Evolutionary conservation across 2,329 filamentous ascomycete species (phyloP), one percentile per base, ranked within the genome.

Genomic region (Nemania sp.): DNA sequence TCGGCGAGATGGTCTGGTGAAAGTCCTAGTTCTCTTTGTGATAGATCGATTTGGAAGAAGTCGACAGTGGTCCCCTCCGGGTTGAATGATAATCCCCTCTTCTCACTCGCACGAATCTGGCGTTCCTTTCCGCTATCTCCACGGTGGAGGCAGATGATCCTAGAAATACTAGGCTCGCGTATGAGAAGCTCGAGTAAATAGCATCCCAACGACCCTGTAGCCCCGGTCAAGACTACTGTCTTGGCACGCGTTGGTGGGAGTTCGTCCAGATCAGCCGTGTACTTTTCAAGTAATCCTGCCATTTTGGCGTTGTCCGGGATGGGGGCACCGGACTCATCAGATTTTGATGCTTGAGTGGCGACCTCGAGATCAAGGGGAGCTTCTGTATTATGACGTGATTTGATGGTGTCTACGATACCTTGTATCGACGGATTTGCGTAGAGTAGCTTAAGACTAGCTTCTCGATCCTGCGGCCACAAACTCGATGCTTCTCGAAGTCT

Each of bases 181-280:
- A 80, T 72, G 1, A 80, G 66, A 15, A 65, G 65, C 18, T 77
- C 68, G 0, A 80, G 74, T 2, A 80, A 57, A 62, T 79, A 78
- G 27, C 72, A 77, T 1, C 79, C 79, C 0, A 80, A 71, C 0
- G 77, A 76, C 13, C 79, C 79, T 1, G 79, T 80, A 0, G 75
- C 76, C 1, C 79, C 79, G 3, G 79, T 80, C 15, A 81, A 56
- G 18, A 78, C 69, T 7, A 81, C 64, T 3, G 29, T 35, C 24
- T 64, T 47, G n/a, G 27, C 29, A 20, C 43, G 29, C 11, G 13
- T 38, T 0, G 20, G 35, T 10, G 10, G 11, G 11, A 26, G 35
- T 18, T 20, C 18, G 41, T 29, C 20, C 13, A 68, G 8, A 24
- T 64, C 38, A 4, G 54, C 18, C 6, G 61, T 68, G 24, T 64